Percentiles rank a stretch among this genome's conserved stretches.
These are phyloP conservation scores for Tremella yokohamensis DNA, from an alignment of 768 basidiomycete species.

Conservation along the genomic window DNA sequence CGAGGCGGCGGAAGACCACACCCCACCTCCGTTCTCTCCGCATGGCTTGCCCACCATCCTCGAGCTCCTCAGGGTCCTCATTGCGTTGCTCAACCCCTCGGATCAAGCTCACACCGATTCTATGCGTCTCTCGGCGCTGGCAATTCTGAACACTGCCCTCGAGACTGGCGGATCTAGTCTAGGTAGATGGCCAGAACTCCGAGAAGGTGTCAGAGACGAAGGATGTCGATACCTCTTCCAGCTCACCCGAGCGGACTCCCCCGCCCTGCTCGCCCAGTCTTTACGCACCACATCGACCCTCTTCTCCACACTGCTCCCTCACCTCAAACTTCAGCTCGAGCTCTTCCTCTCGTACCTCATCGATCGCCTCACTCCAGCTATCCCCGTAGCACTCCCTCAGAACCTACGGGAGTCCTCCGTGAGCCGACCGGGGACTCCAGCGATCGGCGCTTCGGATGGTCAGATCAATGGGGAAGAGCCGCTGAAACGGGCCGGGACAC, in stretches of 20 bases:
- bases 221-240: conserved; percentile 98
- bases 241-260: conserved; percentile 84
- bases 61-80: conserved; percentile 86
- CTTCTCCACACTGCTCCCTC: conserved; percentile 76
- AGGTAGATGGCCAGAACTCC: conserved; percentile 71
- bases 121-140: conserved; percentile 80
- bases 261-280: conserved; percentile 69
- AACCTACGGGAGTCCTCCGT: conserved; percentile 20
- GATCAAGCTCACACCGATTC: conserved; percentile 95
- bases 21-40: conserved; percentile 46
- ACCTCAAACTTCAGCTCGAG: conserved; percentile 91
- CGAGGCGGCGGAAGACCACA: conserved; percentile 7
- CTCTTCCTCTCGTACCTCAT: conserved; percentile 91
- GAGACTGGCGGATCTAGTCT: conserved; percentile 76
- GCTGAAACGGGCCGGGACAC: background rate
- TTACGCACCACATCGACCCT: conserved; percentile 83
- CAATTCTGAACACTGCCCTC: conserved; percentile 80
- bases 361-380: conserved; percentile 70
- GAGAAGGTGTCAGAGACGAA: conserved; percentile 72
- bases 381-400: conserved; percentile 33
- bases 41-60: conserved; percentile 90
- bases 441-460: conserved; percentile 1
- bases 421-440: conserved; percentile 32
- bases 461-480: background rate
- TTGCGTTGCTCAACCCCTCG: conserved; percentile 90